A percentile compares a stretch with the other conserved stretches of the same genome.
Conservation (phyloP, 306 rosid genomes). For the Citrullus mucosospermus region DNA sequence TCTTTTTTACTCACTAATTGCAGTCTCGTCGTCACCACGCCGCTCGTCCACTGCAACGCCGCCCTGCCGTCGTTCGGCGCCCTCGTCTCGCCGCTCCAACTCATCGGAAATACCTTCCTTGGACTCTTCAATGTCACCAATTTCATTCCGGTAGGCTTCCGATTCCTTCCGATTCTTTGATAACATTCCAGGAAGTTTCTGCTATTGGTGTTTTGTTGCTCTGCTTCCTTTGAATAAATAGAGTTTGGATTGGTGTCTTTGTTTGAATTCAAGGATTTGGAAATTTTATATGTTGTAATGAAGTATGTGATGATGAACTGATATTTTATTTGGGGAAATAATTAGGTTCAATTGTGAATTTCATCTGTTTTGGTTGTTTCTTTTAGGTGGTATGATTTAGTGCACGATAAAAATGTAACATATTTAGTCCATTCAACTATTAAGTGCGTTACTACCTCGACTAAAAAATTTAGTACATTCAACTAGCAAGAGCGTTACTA, state of each 20-base stretch:
- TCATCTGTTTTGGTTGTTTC: too few relatives aligned
- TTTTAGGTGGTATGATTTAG: too few relatives aligned
- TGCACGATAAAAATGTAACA: too few relatives aligned
- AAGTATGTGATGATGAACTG: not conserved
- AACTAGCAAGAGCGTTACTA: too few relatives aligned
- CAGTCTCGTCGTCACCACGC: not conserved
- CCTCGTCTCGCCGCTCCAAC: not conserved
- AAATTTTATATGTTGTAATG: not conserved
- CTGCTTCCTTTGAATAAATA: not conserved
- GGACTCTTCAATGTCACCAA: conserved; percentile 5
- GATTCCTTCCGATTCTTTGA: not conserved
- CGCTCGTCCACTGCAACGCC: not conserved
- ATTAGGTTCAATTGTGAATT: too few relatives aligned
- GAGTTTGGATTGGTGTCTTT: not conserved
- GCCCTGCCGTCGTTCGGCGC: not conserved
- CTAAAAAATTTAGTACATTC: too few relatives aligned
- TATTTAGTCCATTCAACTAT: too few relatives aligned
- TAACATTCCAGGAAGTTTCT: not conserved
- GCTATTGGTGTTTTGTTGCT: not conserved
- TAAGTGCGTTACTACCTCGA: too few relatives aligned
- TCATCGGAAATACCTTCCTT: not conserved
- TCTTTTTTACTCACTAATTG: not conserved
- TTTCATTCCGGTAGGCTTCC: not conserved
- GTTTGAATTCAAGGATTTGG: too few relatives aligned
- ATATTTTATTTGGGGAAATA: too few relatives aligned